Conservation (phyloP, 1,139 yeast species). For the Geotrichum siamense region DNA sequence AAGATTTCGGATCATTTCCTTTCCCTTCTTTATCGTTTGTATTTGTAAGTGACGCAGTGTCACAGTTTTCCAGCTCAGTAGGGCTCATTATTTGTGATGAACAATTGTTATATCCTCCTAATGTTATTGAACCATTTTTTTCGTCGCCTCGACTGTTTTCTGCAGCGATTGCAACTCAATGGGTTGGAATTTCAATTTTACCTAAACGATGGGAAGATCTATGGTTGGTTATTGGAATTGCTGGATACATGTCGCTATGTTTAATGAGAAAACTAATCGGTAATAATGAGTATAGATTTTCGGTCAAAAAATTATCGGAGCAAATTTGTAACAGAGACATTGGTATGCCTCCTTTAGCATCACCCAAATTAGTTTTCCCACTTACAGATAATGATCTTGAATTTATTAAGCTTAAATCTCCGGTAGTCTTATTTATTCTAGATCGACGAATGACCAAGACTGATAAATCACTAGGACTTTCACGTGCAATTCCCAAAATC, state of each 20-base stretch:
- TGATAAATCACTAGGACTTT: constrained; percentile 85
- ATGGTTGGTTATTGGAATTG: constrained; percentile 90
- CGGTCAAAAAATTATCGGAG: constrained; percentile 59
- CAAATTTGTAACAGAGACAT: constrained; percentile 64
- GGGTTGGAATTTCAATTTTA: constrained; percentile 90
- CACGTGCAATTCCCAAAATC: constrained; percentile 84
- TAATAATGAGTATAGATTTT: constrained; percentile 67
- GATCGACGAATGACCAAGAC: constrained; percentile 94
- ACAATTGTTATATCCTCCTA: constrained; percentile 64
- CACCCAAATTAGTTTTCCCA: constrained; percentile 61
- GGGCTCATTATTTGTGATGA: constrained; percentile 68
- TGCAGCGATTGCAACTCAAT: constrained; percentile 72
- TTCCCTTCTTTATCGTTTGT: constrained; percentile 73
- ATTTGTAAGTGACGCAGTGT: constrained; percentile 57
- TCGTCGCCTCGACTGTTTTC: constrained; percentile 60
- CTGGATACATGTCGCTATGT: constrained; percentile 73
- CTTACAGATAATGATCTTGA: constrained; percentile 55
- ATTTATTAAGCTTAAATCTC: constrained; percentile 72
- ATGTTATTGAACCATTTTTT: constrained; percentile 73
- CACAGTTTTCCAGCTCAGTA: constrained; percentile 53
- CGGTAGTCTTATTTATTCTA: constrained; percentile 72
- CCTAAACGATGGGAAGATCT: constrained; percentile 74
- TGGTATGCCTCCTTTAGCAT: constrained; percentile 74
- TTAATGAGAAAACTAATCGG: constrained; percentile 73
- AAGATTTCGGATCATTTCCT: constrained; percentile 91